Percentiles rank a stretch among this genome's conserved stretches.
Conservation (phyloP, 1,139 yeast genomes). For the Kluyveromyces sp. region DNA sequence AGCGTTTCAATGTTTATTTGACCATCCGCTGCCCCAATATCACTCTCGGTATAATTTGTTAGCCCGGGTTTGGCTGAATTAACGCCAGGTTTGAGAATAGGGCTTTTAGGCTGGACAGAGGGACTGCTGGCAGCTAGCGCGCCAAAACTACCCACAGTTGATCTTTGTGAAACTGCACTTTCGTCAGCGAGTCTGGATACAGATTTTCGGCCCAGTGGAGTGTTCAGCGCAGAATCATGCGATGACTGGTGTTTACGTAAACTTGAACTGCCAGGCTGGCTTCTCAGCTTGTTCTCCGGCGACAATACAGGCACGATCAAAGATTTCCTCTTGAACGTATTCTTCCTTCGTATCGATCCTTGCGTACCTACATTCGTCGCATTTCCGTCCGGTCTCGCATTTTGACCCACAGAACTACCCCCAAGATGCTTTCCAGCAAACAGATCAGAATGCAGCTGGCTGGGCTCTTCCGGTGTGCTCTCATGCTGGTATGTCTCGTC, state of each 20-base stretch:
- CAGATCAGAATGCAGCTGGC: not conserved
- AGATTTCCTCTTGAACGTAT: conserved; percentile 24
- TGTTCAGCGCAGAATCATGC: not conserved
- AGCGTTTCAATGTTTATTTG: conserved; percentile 14
- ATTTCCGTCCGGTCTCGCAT: not conserved
- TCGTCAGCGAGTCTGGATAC: conserved; percentile 7
- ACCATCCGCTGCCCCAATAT: not conserved
- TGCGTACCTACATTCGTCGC: not conserved
- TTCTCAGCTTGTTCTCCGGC: conserved; percentile 10
- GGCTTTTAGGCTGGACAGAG: too few relatives aligned
- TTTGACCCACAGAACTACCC: not conserved
- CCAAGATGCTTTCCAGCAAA: not conserved
- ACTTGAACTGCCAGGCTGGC: not conserved
- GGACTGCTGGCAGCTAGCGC: too few relatives aligned
- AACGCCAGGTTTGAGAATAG: too few relatives aligned
- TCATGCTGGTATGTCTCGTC: not conserved
- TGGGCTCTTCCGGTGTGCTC: not conserved
- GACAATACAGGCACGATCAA: conserved; percentile 29
- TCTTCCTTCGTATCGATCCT: conserved; percentile 9
- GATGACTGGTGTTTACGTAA: not conserved
- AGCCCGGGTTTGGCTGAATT: too few relatives aligned
- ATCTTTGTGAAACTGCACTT: not conserved
- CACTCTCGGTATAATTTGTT: too few relatives aligned
- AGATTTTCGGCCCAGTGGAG: conserved; percentile 15
- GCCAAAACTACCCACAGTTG: too few relatives aligned